These are phyloP conservation scores for Conticribra weissflogii DNA, from an alignment of 108 stramenopile species.

Conservation along the genomic window DNA sequence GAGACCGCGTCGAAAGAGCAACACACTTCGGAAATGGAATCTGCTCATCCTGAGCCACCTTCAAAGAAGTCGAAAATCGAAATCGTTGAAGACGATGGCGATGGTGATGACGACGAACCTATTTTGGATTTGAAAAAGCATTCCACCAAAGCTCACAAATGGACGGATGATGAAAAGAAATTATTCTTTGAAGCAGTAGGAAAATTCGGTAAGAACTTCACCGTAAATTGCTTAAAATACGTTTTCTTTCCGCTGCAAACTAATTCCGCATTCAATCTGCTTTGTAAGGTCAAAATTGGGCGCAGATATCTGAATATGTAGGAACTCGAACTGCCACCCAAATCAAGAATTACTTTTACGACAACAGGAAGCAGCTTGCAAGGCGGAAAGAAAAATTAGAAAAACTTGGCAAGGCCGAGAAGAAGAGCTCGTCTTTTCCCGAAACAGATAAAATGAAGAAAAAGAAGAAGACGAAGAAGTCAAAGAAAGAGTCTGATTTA, in stretches of 20 bases:
- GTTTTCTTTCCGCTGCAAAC: too few species aligned
- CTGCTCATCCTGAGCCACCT: constrained; percentile 15
- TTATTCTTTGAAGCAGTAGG: constrained; percentile 78
- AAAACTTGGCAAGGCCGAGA: constrained; percentile 5
- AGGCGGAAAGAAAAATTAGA: constrained; percentile 37
- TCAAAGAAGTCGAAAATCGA: background rate
- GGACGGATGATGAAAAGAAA: constrained; percentile 76
- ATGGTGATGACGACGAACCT: background rate
- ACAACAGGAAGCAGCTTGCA: constrained; percentile 74
- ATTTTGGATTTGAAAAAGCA: constrained; percentile 20
- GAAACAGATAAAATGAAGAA: constrained; percentile 8
- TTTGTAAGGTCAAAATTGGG: constrained; percentile 60
- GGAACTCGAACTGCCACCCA: constrained; percentile 76
- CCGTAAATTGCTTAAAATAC: too few species aligned
- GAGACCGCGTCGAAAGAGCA: constrained; percentile 12
- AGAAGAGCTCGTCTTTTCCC: background rate
- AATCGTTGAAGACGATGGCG: too few species aligned
- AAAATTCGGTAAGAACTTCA: constrained; percentile 60
- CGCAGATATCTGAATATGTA: constrained; percentile 60
- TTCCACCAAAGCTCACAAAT: constrained; percentile 65
- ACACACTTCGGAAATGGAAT: constrained; percentile 4
- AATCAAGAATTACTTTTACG: constrained; percentile 90
- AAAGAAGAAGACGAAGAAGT: constrained; percentile 24
- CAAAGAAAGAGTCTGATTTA: background rate
- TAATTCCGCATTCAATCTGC: too few species aligned